Conservation (phyloP, 768 basidiomycete species). For the Hygrocybe coccinea region DNA sequence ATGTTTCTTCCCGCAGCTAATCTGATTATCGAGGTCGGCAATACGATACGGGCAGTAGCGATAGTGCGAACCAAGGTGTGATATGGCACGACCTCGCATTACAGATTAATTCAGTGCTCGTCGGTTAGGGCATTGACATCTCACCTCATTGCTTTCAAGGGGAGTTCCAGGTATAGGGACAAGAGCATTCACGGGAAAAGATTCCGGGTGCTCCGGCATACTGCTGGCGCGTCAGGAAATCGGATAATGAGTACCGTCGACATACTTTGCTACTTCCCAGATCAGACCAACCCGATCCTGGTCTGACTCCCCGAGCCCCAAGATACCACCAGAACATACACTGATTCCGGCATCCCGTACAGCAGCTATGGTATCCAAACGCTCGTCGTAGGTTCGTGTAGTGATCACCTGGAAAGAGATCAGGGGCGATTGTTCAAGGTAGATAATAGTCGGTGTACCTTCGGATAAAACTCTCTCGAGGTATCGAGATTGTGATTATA, state of each 20-base stretch:
- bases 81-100: conserved; percentile 66
- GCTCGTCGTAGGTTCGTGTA: conserved; percentile 89
- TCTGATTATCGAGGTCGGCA: conserved; percentile 90
- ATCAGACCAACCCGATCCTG: conserved; percentile 89
- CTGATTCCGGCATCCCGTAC: conserved; percentile 95
- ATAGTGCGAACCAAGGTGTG: conserved; percentile 89
- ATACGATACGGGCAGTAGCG: conserved; percentile 87
- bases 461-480: conserved; percentile 92
- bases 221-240: conserved; percentile 36
- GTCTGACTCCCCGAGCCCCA: conserved; percentile 90
- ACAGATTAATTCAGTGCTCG: no score
- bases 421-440: not conserved
- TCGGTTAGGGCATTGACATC: conserved; percentile 13
- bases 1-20: conserved; percentile 91
- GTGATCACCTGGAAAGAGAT: conserved; percentile 73
- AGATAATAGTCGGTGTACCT: conserved; percentile 40
- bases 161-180: conserved; percentile 96
- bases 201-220: conserved; percentile 96
- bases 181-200: conserved; percentile 96
- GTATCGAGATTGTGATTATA: conserved; percentile 99
- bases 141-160: conserved; percentile 81
- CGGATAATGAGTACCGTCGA: conserved; percentile 7
- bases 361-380: conserved; percentile 81
- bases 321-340: conserved; percentile 94
- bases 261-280: conserved; percentile 86